Evolutionary conservation across 768 basidiomycete species (phyloP), one percentile per base, ranked within the genome.

Genomic region (Boletus reticuloceps): DNA sequence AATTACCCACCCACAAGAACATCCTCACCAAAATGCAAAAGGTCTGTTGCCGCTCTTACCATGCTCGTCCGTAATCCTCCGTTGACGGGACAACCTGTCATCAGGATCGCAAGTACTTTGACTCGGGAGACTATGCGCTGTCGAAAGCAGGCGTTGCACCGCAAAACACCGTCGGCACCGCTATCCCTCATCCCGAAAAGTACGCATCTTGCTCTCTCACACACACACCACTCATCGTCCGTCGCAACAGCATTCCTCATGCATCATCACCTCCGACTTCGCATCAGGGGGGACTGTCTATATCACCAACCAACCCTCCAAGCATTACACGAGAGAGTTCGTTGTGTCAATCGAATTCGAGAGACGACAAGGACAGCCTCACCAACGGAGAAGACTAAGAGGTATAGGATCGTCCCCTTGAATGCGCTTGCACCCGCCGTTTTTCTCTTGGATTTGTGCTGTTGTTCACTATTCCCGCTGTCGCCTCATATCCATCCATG

Each of bases 31-130:
- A 94, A 79, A 94, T 97, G 88, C 92, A 94, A 74, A 96, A 93
- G 86, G 95, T 91, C 43, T 47, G 79, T 67, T 32, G 3, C 40
- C 32, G 17, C 40, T 4, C 43, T 20, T 27, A 12, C 19, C 41
- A 50, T 36, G 39, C 36, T 29, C n/a, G 53, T 43, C 34, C 53
- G 25, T 39, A 20, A 38, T 27, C 38, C 58, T 51, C 54, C 50
- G 37, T 27, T 52, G 44, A 58, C 48, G 58, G 41, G 52, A 39
- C 38, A 31, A 16, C 51, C 54, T 59, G n/a, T 44, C 22, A 50
- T 37, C 63, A 98, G 95, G 96, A 99, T 69, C 91, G 97, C 66
- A 98, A 98, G 75, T 99, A 94, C 77, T 99, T 99, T 72, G 97
- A 98, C 75, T 98, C 96, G 53, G 97, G 97, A 54, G 97, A 99